These are phyloP conservation scores for Thelephora ganbajun DNA, from an alignment of 768 basidiomycete species.

Conservation along the genomic window DNA sequence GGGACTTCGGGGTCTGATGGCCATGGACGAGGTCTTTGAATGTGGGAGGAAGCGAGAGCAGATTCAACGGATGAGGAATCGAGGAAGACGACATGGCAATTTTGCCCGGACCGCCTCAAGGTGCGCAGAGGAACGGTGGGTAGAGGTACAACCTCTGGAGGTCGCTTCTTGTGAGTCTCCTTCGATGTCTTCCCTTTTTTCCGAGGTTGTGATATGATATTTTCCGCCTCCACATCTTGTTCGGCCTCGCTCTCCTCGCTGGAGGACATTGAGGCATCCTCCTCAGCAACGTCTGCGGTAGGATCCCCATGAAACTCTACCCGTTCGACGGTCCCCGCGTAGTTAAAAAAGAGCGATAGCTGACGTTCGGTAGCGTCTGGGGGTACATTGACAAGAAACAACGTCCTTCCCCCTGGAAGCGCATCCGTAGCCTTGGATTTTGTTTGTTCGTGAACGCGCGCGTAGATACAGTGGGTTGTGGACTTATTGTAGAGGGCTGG, in stretches of 20 bases:
- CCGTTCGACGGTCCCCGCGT: conserved; percentile 63
- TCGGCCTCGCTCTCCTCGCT: conserved; percentile 26
- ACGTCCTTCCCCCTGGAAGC: conserved; percentile 48
- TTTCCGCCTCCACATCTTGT: conserved; percentile 13
- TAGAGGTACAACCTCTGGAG: conserved; percentile 47
- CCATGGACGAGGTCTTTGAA: conserved; percentile 49
- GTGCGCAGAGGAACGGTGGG: conserved; percentile 39
- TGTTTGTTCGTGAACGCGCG: conserved; percentile 45
- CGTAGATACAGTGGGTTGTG: conserved; percentile 64
- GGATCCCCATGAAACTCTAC: conserved; percentile 48
- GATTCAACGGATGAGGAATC: conserved; percentile 60
- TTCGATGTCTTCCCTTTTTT: conserved; percentile 20
- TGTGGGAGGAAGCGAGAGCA: conserved; percentile 31
- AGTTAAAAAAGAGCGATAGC: conserved; percentile 61
- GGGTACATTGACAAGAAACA: conserved; percentile 84
- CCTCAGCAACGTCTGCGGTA: conserved; percentile 12
- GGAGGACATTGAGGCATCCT: conserved; percentile 2
- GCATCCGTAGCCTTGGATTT: conserved; percentile 17
- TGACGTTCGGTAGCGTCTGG: conserved; percentile 80
- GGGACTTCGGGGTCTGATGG: conserved; percentile 42
- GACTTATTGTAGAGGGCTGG: conserved; percentile 24
- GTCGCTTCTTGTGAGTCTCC: conserved; percentile 11
- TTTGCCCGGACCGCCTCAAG: conserved; percentile 45
- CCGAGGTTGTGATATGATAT: conserved; percentile 9
- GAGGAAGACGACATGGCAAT: conserved; percentile 61